Evolutionary conservation across 202 grass and related monocot genomes (phyloP), one percentile per base, ranked within the genome.

Genomic region (Sporobolus alterniflorus): DNA sequence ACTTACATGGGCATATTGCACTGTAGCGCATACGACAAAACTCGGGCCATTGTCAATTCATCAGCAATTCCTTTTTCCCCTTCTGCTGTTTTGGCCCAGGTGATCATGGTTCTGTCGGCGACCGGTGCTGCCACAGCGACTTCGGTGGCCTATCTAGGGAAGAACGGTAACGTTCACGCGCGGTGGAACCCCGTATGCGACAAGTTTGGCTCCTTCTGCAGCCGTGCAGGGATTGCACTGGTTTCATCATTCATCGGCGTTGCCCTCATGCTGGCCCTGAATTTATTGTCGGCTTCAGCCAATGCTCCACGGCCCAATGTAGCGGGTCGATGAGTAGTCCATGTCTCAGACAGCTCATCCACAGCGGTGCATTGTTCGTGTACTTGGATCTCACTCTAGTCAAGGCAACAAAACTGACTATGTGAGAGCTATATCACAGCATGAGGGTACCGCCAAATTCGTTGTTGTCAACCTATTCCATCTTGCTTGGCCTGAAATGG

Each of bases 141-240:
- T 0, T 87, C 96, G 0, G 89, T 96, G 77, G 91, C 96, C 0
- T 85, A 92, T 77, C 59, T 99, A 46, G 93, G 93, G 6, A 99
- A 89, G 79, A 85, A 96, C 3, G 96, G 93, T 18, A 99, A 99
- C 83, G 64, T 82, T 64, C 89, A 96, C 62, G 74, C 91, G 46
- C 91, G 83, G 48, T 99, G 96, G 96, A 96, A 94, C 68, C 93
- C 91, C 1, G 78, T 94, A 30, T 99, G 89, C 66, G 85, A 94
- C 83, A 96, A 64, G 20, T 99, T 96, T 21, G 46, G 83, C 31
- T 77, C 87, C 26, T 96, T 99, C 86, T 99, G 96, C 84, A 75
- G 48, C 78, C 91, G 79, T n/a, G 91, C 87, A 55, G 85, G 80
- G 32, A 17, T 89, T 13, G 91, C 96, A 1, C 49, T 96, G 25